Conservation (phyloP, 176 grass and related monocot genomes). For the Zizania latifolia region DNA sequence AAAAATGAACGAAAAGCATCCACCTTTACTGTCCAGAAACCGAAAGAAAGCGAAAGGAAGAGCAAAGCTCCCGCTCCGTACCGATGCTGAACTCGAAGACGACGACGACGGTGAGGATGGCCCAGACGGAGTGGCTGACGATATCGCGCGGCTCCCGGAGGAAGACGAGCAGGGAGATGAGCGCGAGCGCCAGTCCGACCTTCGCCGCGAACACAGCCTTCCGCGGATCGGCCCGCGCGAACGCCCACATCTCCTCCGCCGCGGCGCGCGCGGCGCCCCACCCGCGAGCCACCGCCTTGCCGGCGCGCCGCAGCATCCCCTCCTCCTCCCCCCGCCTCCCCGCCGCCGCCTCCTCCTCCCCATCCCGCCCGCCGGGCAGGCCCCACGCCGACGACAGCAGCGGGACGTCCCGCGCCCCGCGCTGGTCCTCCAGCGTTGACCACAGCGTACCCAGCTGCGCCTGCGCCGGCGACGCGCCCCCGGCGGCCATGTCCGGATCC, state of each 20-base stretch:
- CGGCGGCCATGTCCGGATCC: not conserved
- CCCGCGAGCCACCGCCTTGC: not conserved
- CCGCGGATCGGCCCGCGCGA: slow-evolving; percentile 58
- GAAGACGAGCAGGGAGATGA: slow-evolving; percentile 80
- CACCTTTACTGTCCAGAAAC: not conserved
- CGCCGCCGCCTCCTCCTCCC: not conserved
- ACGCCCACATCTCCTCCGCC: slow-evolving; percentile 38
- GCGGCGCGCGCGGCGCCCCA: slow-evolving; percentile 5
- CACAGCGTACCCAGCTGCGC: slow-evolving; percentile 35
- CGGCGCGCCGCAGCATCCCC: slow-evolving; percentile 14
- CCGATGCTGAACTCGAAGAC: slow-evolving; percentile 81
- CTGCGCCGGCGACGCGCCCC: not conserved
- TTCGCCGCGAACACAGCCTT: slow-evolving; percentile 77
- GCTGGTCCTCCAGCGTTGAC: slow-evolving; percentile 54
- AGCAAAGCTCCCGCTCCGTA: not conserved
- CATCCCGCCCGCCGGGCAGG: not conserved
- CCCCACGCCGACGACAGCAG: slow-evolving; percentile 35
- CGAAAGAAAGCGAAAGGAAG: not conserved
- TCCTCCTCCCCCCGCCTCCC: not conserved
- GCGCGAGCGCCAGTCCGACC: slow-evolving; percentile 49
- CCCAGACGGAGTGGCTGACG: slow-evolving; percentile 84
- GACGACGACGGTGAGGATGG: slow-evolving; percentile 91
- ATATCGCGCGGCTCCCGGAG: slow-evolving; percentile 63
- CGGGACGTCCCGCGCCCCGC: slow-evolving; percentile 9
- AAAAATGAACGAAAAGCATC: not conserved